Conservation (phyloP, 345 rosid genomes). For the Combretum micranthum region DNA sequence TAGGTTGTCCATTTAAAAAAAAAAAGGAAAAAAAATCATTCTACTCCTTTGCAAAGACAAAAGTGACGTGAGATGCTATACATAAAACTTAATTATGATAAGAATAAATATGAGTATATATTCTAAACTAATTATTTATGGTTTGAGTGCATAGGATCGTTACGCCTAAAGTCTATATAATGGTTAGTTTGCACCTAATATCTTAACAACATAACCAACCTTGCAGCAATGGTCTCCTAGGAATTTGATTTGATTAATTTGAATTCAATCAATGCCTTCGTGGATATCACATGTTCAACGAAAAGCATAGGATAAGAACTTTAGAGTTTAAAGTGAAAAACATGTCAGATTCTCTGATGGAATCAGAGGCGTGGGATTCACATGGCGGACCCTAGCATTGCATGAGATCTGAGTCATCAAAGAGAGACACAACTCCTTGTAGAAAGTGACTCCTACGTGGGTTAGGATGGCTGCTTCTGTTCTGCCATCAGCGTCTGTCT, state of each 20-base stretch:
- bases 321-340: neutral
- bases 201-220: too few relatives aligned
- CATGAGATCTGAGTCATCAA: constrained; percentile 15
- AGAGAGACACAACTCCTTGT: neutral
- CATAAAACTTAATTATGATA: too few relatives aligned
- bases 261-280: neutral
- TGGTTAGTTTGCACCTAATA: too few relatives aligned
- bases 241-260: too few relatives aligned
- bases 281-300: constrained; percentile 13
- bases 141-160: neutral
- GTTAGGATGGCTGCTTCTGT: neutral
- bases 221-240: neutral
- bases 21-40: too few relatives aligned
- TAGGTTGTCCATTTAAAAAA: too few relatives aligned
- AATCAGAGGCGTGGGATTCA: constrained; percentile 17
- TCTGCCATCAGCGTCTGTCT: too few relatives aligned
- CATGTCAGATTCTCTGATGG: constrained; percentile 5
- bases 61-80: too few relatives aligned
- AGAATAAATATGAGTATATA: too few relatives aligned
- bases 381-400: constrained; percentile 16
- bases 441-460: neutral
- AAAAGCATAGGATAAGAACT: neutral
- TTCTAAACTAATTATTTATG: too few relatives aligned
- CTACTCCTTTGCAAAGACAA: too few relatives aligned
- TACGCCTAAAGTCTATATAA: too few relatives aligned